Percentiles rank a stretch among this genome's conserved stretches.
These are phyloP conservation scores for Bruguiera hainesii DNA, from an alignment of 441 rosid genomes.

Conservation along the genomic window DNA sequence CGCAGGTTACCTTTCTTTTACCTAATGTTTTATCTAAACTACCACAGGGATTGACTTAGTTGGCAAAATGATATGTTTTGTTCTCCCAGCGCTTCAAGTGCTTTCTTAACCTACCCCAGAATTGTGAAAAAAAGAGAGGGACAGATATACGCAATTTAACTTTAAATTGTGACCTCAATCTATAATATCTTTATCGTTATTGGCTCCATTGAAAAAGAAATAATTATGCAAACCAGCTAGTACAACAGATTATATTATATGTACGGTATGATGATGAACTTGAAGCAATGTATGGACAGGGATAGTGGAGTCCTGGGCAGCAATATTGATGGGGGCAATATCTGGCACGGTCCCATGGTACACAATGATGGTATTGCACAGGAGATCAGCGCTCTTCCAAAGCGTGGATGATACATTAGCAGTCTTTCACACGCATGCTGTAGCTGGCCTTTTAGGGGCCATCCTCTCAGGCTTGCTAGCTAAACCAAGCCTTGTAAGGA, in stretches of 20 bases:
- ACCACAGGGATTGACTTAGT: no score
- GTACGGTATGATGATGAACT: no score
- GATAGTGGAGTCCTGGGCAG: slow-evolving; percentile 53
- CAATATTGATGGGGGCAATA: slow-evolving; percentile 45
- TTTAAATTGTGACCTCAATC: no score
- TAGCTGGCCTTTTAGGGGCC: slow-evolving; percentile 53
- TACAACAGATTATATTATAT: no score
- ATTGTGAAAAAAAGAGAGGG: no score
- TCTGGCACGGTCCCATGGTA: slow-evolving; percentile 53
- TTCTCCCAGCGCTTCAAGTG: no score
- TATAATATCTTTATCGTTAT: no score
- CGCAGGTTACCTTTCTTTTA: slow-evolving; percentile 34
- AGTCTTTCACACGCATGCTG: slow-evolving; percentile 65
- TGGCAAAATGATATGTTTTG: no score
- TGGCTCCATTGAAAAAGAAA: no score
- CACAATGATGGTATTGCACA: slow-evolving; percentile 62
- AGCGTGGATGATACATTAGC: slow-evolving; percentile 62
- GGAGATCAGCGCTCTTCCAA: slow-evolving; percentile 46
- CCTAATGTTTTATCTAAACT: background rate
- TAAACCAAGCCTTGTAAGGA: slow-evolving; percentile 32
- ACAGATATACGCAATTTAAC: no score
- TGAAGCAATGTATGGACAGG: slow-evolving; percentile 25
- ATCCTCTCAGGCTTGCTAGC: slow-evolving; percentile 43
- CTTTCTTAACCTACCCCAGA: no score
- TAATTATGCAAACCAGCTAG: no score